Base-by-base conservation (phyloP, 257 asterid species). In the Ilex asprella region DNA sequence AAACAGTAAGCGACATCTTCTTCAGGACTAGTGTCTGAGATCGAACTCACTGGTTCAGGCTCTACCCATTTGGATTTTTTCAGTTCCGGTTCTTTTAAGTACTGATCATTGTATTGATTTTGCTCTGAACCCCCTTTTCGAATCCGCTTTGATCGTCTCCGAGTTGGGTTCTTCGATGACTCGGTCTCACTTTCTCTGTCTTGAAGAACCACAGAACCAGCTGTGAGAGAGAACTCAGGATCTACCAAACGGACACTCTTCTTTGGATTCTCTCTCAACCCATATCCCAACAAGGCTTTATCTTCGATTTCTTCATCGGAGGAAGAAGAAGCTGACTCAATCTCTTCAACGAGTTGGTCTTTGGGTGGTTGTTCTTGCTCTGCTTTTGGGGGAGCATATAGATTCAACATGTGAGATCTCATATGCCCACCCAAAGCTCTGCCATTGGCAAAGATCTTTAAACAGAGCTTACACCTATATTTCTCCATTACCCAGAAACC, bases 1-100 rank as follows among this genome's bases (percentile, higher is more conserved):
- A 35, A 35, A 35, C 1, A 96, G 87, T 58, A 87, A 10, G 52
- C 52, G 4, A 46, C 52, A 46, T 46, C 52, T 46, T 46, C 52
- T 46, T 46, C 52, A 2, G 52, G 13, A 14, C 12, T 46, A 4
- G 52, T 46, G 52, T 14, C 11, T 46, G 52, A 46, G 52, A 46
- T 46, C n/a, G 52, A 46, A 46, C 52, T 46, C 52, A 46, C 52
- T 6, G 52, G 52, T 7, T 46, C 52, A 10, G 13, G 52, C 13
- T 46, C 15, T 14, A 10, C 52, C 52, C 11, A 46, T 10, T 46
- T 12, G 13, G 52, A 12, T 46, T 46, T 46, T 14, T 46, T 46
- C 15, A 14, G 6, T 46, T 46, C 52, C 4, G 14, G n/a, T 46
- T 46, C n/a, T 14, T 10, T 46, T 2, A 10, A 14, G n/a, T 2